Conservation (phyloP, 2,329 filamentous ascomycete species). For the Ophiocordyceps sinensis region DNA sequence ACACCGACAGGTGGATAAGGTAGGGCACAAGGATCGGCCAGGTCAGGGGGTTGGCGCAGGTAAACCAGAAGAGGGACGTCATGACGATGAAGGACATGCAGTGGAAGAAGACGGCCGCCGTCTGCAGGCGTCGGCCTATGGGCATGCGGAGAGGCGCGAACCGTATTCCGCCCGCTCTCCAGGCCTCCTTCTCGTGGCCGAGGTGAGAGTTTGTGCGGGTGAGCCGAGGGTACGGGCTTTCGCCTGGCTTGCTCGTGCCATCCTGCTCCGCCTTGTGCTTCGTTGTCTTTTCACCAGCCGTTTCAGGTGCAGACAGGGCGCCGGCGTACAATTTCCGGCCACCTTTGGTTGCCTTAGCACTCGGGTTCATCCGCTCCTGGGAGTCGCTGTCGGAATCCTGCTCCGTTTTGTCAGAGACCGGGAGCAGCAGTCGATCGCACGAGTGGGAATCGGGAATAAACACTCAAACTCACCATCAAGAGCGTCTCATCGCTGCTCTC, state of each 20-base stretch:
- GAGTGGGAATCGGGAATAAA: not conserved
- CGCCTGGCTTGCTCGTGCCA: constrained; percentile 1
- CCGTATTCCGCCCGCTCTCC: constrained; percentile 44
- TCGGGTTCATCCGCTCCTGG: not conserved
- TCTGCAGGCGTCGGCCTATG: constrained; percentile 57
- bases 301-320: constrained; percentile 4
- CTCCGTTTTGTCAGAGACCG: not conserved
- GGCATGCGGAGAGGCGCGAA: constrained; percentile 74
- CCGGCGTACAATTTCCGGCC: constrained; percentile 8
- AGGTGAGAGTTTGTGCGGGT: constrained; percentile 6
- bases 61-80: constrained; percentile 74
- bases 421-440: not conserved
- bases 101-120: constrained; percentile 62
- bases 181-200: constrained; percentile 14
- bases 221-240: constrained; percentile 14
- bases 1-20: constrained; percentile 69
- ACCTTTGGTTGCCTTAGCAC: not conserved
- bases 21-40: constrained; percentile 74
- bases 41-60: constrained; percentile 78
- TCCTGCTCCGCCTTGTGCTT: not conserved
- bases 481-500: constrained; percentile 2
- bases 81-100: constrained; percentile 55
- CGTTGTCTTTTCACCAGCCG: no score
- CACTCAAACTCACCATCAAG: not conserved
- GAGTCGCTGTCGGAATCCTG: not conserved